Base-by-base conservation (phyloP, 306 rosid species). In the Lithocarpus polystachyus region DNA sequence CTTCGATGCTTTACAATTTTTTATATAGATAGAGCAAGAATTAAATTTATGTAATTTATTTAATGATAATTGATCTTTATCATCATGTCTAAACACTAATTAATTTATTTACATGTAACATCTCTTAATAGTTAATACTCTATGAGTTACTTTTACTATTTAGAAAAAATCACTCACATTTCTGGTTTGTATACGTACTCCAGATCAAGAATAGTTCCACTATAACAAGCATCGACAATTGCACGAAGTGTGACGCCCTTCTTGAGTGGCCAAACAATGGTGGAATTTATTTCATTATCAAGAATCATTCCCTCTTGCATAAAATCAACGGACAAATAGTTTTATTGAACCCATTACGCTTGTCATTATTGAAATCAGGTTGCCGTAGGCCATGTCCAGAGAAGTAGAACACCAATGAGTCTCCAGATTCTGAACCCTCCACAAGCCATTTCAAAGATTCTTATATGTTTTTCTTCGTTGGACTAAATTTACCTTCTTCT, bases 151-250 rank as follows among this genome's bases (percentile, higher is more conserved):
- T 9, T n/a, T n/a, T n/a, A n/a, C n/a, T n/a, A n/a, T n/a, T n/a
- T n/a, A n/a, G n/a, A n/a, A n/a, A n/a, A n/a, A n/a, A 26, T 45
- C 26, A 43, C 82, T 85, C 54, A 89, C 97, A 37, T 62, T 37
- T 74, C 35, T 8, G 3, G 76, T 74, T 89, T 56, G 68, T 89
- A 94, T 17, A 87, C 86, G 45, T 83, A 51, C 19, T 73, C 24
- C 1, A 94, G 93, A 81, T 94, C 98, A 65, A 92, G 98, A 61
- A 92, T 81, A 0, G 98, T 92, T 82, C 97, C 97, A 71, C 97
- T 92, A 7, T 92, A 93, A 75, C 97, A 90, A 48, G 98, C 90
- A 82, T 94, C 98, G 22, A 92, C 92, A 11, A 94, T 90, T 72
- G 91, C 94, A 61, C 88, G 96, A 61, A 94, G 94, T 5, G 55